Percentiles rank a stretch among this genome's conserved stretches.
These are phyloP conservation scores for Pleurotus eryngii DNA, from an alignment of 768 basidiomycete species.

Conservation along the genomic window DNA sequence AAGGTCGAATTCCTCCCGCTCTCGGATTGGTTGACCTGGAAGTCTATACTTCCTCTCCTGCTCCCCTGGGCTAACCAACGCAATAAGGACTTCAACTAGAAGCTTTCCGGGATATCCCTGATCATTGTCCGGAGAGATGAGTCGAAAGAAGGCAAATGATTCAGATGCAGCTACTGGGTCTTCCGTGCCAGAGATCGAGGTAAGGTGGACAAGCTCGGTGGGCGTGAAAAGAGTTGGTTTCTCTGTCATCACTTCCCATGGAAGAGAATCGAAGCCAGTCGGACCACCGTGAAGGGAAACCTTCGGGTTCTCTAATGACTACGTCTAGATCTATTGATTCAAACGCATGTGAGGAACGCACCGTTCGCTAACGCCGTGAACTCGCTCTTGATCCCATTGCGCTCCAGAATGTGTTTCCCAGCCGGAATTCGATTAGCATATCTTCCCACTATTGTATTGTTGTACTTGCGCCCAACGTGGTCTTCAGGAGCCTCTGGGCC, in stretches of 20 bases:
- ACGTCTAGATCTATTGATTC: background rate
- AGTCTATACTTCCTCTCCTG: slow-evolving; percentile 24
- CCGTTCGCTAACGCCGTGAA: slow-evolving; percentile 45
- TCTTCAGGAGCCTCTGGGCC: slow-evolving; percentile 64
- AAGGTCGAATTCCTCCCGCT: slow-evolving; percentile 41
- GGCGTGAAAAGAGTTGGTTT: slow-evolving; percentile 52
- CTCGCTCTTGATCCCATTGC: slow-evolving; percentile 46
- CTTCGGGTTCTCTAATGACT: slow-evolving; percentile 36
- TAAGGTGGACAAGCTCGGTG: slow-evolving; percentile 47
- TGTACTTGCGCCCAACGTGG: slow-evolving; percentile 62
- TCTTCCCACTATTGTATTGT: slow-evolving; percentile 69
- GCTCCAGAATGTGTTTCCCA: slow-evolving; percentile 48
- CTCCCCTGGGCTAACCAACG: slow-evolving; percentile 37
- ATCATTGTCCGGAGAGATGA: slow-evolving; percentile 61
- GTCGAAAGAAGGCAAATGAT: slow-evolving; percentile 50
- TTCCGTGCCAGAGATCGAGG: slow-evolving; percentile 19
- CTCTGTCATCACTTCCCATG: slow-evolving; percentile 47
- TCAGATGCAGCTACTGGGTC: slow-evolving; percentile 4
- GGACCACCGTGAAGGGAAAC: slow-evolving; percentile 77
- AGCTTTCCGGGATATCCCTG: slow-evolving; percentile 69
- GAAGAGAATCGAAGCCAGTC: slow-evolving; percentile 54
- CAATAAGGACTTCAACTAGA: slow-evolving; percentile 54
- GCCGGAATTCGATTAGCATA: slow-evolving; percentile 72
- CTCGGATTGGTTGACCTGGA: slow-evolving; percentile 13
- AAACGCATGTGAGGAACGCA: slow-evolving; percentile 14